phyloP scores from a whole-genome alignment of 2,329 filamentous ascomycete genomes.

The Exophiala xenobiotica region DNA sequence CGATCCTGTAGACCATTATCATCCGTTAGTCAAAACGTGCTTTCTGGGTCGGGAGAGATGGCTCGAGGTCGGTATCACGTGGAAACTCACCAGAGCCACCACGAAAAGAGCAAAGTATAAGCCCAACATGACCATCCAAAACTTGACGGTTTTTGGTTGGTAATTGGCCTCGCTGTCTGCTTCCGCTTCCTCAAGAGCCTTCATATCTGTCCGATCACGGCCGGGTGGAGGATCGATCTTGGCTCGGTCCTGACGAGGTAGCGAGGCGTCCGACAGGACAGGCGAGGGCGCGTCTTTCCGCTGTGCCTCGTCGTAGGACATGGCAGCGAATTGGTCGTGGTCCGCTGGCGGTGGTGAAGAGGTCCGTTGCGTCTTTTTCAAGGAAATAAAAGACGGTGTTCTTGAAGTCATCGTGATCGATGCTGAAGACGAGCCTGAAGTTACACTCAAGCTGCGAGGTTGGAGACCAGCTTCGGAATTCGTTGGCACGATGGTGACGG shows the following conservation, averaged over 20 bases:
- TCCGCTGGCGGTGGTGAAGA: background rate
- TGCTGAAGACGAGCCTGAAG: background rate
- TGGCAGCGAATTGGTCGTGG: background rate
- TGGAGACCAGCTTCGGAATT: too few relatives aligned
- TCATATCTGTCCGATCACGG: background rate
- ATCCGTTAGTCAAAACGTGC: background rate
- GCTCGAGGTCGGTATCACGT: too few relatives aligned
- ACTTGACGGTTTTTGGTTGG: slow-evolving; percentile 11
- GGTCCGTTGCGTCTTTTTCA: background rate
- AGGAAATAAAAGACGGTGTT: background rate
- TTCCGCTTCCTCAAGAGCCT: background rate
- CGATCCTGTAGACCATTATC: slow-evolving; percentile 1
- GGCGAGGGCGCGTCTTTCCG: background rate
- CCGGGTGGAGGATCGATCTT: background rate
- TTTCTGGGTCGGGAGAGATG: too few relatives aligned
- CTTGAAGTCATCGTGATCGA: background rate
- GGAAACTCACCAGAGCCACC: slow-evolving; percentile 27
- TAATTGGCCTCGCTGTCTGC: background rate
- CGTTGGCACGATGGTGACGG: too few relatives aligned
- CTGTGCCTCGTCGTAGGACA: background rate
- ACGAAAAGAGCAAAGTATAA: slow-evolving; percentile 33
- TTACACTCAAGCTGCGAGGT: too few relatives aligned
- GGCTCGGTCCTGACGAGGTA: slow-evolving; percentile 1
- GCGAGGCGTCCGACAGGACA: background rate
- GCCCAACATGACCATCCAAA: slow-evolving; percentile 28